These are phyloP conservation scores for Fusarium coicis DNA, from an alignment of 2,329 filamentous ascomycete genomes.

Conservation along the genomic window DNA sequence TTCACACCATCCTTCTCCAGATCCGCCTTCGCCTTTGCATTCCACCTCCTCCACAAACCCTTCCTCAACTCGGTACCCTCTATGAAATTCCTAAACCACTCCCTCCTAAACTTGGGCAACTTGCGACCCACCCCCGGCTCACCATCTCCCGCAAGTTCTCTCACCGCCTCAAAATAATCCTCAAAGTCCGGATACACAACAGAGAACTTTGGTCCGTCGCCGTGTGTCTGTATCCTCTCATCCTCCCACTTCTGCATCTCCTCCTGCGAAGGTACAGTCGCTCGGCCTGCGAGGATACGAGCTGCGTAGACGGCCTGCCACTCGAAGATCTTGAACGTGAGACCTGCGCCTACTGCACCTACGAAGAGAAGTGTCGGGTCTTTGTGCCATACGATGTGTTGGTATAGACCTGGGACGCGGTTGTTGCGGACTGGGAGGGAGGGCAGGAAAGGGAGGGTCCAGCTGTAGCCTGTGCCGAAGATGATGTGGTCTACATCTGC, in stretches of 20 bases:
- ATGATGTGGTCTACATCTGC: slow-evolving; percentile 69
- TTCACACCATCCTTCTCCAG: neutral
- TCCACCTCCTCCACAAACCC: slow-evolving; percentile 66
- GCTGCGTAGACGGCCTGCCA: slow-evolving; percentile 74
- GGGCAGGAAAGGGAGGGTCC: slow-evolving; percentile 71
- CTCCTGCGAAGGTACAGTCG: slow-evolving; percentile 57
- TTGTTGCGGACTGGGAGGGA: slow-evolving; percentile 63
- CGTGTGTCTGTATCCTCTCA: slow-evolving; percentile 62
- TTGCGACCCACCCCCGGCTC: slow-evolving; percentile 55
- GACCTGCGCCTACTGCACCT: slow-evolving; percentile 65
- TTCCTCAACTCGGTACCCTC: slow-evolving; percentile 66
- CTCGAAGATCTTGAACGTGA: slow-evolving; percentile 77
- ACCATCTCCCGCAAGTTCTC: slow-evolving; percentile 60
- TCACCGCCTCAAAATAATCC: slow-evolving; percentile 70
- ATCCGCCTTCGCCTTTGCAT: slow-evolving; percentile 45
- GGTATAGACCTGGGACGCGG: slow-evolving; percentile 65
- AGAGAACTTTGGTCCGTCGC: slow-evolving; percentile 67
- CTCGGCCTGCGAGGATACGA: slow-evolving; percentile 65
- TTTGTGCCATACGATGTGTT: slow-evolving; percentile 65
- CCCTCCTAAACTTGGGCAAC: slow-evolving; percentile 56
- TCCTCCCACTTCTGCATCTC: slow-evolving; percentile 68
- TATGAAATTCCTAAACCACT: slow-evolving; percentile 63
- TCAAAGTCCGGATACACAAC: slow-evolving; percentile 71
- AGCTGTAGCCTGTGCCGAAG: slow-evolving; percentile 74
- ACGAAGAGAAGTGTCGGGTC: slow-evolving; percentile 68